Conservation (phyloP, 2,329 filamentous ascomycete species). For the Cladosporium cucumerinum region DNA sequence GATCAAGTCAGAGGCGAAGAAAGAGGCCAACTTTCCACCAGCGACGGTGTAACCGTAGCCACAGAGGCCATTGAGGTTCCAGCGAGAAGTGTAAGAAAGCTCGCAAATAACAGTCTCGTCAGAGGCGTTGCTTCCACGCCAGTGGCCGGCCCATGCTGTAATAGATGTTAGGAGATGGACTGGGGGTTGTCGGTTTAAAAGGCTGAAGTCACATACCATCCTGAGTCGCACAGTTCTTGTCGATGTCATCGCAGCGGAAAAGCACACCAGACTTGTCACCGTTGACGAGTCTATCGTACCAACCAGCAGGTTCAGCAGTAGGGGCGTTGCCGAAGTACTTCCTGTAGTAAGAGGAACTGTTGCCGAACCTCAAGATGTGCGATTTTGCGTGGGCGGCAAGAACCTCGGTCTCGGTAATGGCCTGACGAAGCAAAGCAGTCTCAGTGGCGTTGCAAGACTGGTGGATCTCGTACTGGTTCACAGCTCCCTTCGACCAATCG, state of each 20-base stretch:
- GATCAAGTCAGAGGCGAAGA: slow-evolving; percentile 64
- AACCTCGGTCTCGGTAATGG: slow-evolving; percentile 56
- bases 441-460: slow-evolving; percentile 64
- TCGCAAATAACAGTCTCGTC: slow-evolving; percentile 52
- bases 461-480: slow-evolving; percentile 54
- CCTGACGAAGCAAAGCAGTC: slow-evolving; percentile 53
- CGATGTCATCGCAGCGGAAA: slow-evolving; percentile 67
- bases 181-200: too few species aligned
- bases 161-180: neutral
- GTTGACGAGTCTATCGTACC: slow-evolving; percentile 58
- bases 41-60: slow-evolving; percentile 61
- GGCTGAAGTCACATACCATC: slow-evolving; percentile 10
- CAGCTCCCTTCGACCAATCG: slow-evolving; percentile 34
- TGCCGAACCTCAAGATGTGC: slow-evolving; percentile 57
- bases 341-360: slow-evolving; percentile 56
- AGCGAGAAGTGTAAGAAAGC: slow-evolving; percentile 57
- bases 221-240: slow-evolving; percentile 54
- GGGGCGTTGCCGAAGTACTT: slow-evolving; percentile 65
- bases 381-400: slow-evolving; percentile 57
- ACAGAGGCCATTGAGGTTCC: slow-evolving; percentile 58
- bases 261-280: slow-evolving; percentile 56
- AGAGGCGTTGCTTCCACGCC: slow-evolving; percentile 58
- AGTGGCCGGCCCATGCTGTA: slow-evolving; percentile 64
- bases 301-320: slow-evolving; percentile 58
- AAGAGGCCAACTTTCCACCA: slow-evolving; percentile 54